Percentiles rank a stretch among this genome's conserved stretches.
These are phyloP conservation scores for Escovopsis sp. DNA, from an alignment of 2,329 filamentous ascomycete species.

Conservation along the genomic window DNA sequence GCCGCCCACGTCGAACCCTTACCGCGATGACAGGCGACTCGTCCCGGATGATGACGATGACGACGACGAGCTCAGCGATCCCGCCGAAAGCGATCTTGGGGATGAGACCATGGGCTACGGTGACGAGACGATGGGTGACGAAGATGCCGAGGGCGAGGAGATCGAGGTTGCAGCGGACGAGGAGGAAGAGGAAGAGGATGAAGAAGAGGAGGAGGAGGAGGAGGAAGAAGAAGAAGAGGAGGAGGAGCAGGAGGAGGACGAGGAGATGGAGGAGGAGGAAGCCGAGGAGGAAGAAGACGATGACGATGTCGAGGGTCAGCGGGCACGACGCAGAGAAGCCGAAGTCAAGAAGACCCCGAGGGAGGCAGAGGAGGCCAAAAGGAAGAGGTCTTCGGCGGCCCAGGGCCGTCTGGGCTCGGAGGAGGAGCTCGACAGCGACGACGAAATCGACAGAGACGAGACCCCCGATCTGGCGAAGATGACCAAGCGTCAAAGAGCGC, in stretches of 20 bases:
- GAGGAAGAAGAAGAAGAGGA: constrained; percentile 24
- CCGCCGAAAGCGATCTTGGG: constrained; percentile 32
- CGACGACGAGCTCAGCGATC: constrained; percentile 40
- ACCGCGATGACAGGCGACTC: constrained; percentile 25
- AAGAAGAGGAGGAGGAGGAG: constrained; percentile 28
- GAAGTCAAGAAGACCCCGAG: too few relatives aligned
- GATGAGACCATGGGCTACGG: constrained; percentile 24
- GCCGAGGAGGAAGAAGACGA: constrained; percentile 22
- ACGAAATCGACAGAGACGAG: constrained; percentile 31
- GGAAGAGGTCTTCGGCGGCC: constrained; percentile 19
- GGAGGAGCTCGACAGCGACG: constrained; percentile 14
- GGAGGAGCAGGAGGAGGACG: constrained; percentile 23
- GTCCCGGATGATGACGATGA: constrained; percentile 37
- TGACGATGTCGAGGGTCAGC: constrained; percentile 19
- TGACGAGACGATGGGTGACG: constrained; percentile 31
- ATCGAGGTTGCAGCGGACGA: constrained; percentile 27
- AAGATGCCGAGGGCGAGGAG: constrained; percentile 34
- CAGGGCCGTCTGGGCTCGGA: constrained; percentile 10
- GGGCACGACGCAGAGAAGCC: too few relatives aligned
- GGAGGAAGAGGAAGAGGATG: constrained; percentile 25
- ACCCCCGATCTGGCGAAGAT: constrained; percentile 43
- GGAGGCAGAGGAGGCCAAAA: constrained; percentile 9
- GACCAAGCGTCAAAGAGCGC: constrained; percentile 45
- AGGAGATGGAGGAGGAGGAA: constrained; percentile 13
- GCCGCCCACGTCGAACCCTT: constrained; percentile 19